Conservation (phyloP, 2,329 filamentous ascomycete species). For the Botryosphaeria dothidea region DNA sequence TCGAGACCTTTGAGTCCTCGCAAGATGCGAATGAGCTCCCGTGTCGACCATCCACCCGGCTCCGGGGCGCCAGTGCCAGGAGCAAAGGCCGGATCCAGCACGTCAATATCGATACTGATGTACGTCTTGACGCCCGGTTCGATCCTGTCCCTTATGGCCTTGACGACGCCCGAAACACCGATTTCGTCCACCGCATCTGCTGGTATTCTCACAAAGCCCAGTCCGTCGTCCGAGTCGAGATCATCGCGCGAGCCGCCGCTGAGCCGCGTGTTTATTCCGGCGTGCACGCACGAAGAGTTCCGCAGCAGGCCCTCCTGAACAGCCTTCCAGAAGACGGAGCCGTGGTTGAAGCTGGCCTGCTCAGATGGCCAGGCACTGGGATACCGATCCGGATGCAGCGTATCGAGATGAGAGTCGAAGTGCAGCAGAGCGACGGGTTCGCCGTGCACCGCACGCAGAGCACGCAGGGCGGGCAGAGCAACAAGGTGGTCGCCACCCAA, state of each 20-base stretch:
- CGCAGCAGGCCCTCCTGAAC: conserved; percentile 72
- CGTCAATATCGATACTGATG: conserved; percentile 59
- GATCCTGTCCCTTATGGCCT: conserved; percentile 52
- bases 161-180: conserved; percentile 50
- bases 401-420: conserved; percentile 56
- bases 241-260: conserved; percentile 66
- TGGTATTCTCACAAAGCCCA: conserved; percentile 80
- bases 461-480: conserved; percentile 54
- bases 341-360: conserved; percentile 78
- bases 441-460: conserved; percentile 65
- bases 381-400: conserved; percentile 27
- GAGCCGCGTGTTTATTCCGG: conserved; percentile 80
- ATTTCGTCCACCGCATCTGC: conserved; percentile 69
- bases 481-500: conserved; percentile 60
- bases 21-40: conserved; percentile 60
- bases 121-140: conserved; percentile 48
- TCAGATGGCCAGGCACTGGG: conserved; percentile 49
- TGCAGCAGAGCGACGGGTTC: conserved; percentile 63
- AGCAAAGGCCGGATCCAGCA: conserved; percentile 57
- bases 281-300: conserved; percentile 85
- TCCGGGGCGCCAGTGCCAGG: conserved; percentile 62
- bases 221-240: conserved; percentile 83
- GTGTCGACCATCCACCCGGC: conserved; percentile 62
- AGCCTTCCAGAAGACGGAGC: conserved; percentile 86
- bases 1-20: conserved; percentile 59